Conservation (phyloP, 2,329 filamentous ascomycete genomes). For the Epichloe coenophiala region DNA sequence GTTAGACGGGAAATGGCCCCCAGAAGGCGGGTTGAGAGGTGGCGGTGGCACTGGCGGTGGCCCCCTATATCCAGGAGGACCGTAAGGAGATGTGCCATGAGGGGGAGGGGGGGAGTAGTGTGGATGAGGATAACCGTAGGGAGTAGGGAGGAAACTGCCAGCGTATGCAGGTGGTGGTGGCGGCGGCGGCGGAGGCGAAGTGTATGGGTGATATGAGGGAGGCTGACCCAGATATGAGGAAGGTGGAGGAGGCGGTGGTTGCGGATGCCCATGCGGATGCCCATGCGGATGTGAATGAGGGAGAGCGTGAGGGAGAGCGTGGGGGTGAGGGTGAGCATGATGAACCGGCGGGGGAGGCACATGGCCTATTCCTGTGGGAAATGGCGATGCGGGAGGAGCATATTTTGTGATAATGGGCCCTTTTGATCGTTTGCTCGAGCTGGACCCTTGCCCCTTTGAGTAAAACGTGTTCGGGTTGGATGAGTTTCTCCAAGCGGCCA, state of each 20-base stretch:
- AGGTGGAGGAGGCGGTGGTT: conserved; percentile 2
- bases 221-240: conserved; percentile 13
- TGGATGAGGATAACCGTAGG: conserved; percentile 13
- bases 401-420: conserved; percentile 24
- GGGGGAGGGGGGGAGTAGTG: conserved; percentile 12
- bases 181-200: conserved; percentile 3
- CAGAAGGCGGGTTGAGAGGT: conserved; percentile 4
- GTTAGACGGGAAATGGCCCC: neutral
- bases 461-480: conserved; percentile 14
- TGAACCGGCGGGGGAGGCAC: conserved; percentile 15
- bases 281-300: neutral
- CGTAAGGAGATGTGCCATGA: conserved; percentile 8
- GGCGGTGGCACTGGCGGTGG: conserved; percentile 2
- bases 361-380: conserved; percentile 7
- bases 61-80: conserved; percentile 7
- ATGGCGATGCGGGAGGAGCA: conserved; percentile 12
- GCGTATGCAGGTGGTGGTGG: conserved; percentile 9
- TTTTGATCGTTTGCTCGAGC: conserved; percentile 17
- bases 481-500: conserved; percentile 23
- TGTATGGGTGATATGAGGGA: conserved; percentile 14
- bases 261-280: neutral
- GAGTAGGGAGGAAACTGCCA: conserved; percentile 11
- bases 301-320: neutral
- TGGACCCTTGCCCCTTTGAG: conserved; percentile 16
- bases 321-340: conserved; percentile 1